A percentile compares a stretch with the other conserved stretches of the same genome.
These are phyloP conservation scores for Mycena floridula DNA, from an alignment of 768 basidiomycete genomes.

Conservation along the genomic window DNA sequence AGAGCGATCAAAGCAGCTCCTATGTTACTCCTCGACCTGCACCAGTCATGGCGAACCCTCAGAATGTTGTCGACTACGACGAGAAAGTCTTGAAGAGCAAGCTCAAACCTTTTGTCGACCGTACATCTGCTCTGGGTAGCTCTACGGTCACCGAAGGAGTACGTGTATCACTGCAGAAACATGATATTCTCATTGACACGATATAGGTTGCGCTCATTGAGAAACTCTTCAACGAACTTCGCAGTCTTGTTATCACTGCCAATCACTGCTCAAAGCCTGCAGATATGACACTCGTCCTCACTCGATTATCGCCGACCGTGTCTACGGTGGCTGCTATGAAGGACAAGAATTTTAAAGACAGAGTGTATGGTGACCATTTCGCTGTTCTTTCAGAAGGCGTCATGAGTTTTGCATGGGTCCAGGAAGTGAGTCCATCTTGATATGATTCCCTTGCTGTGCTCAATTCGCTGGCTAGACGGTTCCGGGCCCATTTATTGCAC, in stretches of 20 bases:
- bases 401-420: constrained; percentile 82
- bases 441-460: neutral
- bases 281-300: constrained; percentile 53
- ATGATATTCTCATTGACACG: constrained; percentile 1
- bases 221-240: constrained; percentile 60
- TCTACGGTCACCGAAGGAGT: constrained; percentile 77
- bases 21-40: constrained; percentile 22
- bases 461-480: constrained; percentile 54
- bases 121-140: constrained; percentile 66
- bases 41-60: constrained; percentile 34
- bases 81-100: constrained; percentile 67
- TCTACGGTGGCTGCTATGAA: constrained; percentile 75
- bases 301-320: constrained; percentile 65
- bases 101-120: constrained; percentile 66
- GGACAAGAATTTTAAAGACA: constrained; percentile 72
- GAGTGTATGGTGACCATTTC: constrained; percentile 80
- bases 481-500: constrained; percentile 73
- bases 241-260: constrained; percentile 58
- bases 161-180: constrained; percentile 16
- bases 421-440: constrained; percentile 49
- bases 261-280: constrained; percentile 79
- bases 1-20: constrained; percentile 10
- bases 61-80: constrained; percentile 67
- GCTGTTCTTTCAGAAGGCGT: constrained; percentile 79
- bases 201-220: constrained; percentile 63